These are phyloP conservation scores for Boletus subcaerulescens DNA, from an alignment of 768 basidiomycete genomes.

Conservation along the genomic window DNA sequence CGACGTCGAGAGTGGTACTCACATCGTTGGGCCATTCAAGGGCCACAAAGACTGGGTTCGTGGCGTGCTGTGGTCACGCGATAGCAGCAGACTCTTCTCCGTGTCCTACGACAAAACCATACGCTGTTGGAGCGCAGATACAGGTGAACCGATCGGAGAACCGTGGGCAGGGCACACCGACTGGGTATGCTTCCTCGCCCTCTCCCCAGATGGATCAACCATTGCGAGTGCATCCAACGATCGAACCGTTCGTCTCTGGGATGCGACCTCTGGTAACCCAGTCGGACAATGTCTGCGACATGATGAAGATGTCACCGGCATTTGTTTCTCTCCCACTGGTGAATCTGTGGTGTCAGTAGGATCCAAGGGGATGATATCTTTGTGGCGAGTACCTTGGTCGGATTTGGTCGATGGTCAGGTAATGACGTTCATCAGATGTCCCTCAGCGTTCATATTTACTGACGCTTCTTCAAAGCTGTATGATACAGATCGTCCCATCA, in stretches of 20 bases:
- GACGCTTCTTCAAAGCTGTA: no score
- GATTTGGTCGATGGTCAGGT: not conserved
- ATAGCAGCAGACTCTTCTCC: constrained; percentile 5
- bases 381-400: not conserved
- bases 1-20: not conserved
- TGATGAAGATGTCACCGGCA: fast-evolving
- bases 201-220: not conserved
- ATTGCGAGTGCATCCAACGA: not conserved
- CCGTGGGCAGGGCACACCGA: not conserved
- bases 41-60: not conserved
- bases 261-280: not conserved
- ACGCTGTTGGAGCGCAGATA: constrained; percentile 5
- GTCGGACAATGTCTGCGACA: not conserved
- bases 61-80: constrained; percentile 6
- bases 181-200: not conserved
- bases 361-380: not conserved
- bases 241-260: not conserved
- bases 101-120: not conserved
- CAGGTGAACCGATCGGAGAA: not conserved
- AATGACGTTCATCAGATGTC: not conserved
- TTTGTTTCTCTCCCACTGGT: constrained; percentile 7
- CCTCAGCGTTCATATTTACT: not conserved
- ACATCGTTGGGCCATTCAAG: not conserved
- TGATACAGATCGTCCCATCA: no score
- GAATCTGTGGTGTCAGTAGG: not conserved